Base-by-base conservation (phyloP, 2,329 filamentous ascomycete genomes). In the Cylindrodendrum hubeiense region DNA sequence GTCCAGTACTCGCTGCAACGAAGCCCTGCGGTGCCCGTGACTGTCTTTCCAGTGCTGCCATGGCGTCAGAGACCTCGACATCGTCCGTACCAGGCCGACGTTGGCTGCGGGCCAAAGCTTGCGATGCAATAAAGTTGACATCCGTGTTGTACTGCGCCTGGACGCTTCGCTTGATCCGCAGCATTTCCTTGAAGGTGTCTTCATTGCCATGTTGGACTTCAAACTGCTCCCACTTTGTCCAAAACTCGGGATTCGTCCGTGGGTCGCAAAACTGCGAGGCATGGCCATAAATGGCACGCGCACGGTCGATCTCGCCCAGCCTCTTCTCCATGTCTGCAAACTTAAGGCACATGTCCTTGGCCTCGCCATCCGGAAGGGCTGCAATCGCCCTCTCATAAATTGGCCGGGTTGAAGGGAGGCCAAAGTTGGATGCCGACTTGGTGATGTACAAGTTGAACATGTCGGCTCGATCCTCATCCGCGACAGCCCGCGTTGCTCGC, bases 361-460 rank as follows among this genome's bases (percentile, higher is more conserved):
- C 96, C 80, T 98, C 96, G 67, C 86, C 89, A 79, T 99, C 96
- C 0, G 97, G 95, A 37, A 99, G 85, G n/a, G 94, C 93, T 12
- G 93, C 91, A 71, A 99, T 97, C 39, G 96, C 95, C 61, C 95
- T 91, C 82, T 99, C 96, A 84, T 99, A 99, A 73, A 99, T 99
- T 1, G 94, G 91, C 55, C 96, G 86, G 3, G 96, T 98, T 0
- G 96, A 98, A 0, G 96, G 95, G 55, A 99, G 88, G 33, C 97
- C 96, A 76, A 99, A 99, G 81, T 99, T 99, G 21, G 94, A 97
- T 2, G 96, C 96, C 0, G 95, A 98, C 79, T 99, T 98, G 63
- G 95, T 98, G 77, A 99, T 98, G 84, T 99, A 99, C 78, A 98
- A 97, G 79, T 97, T 96, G 84, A 98, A 99, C 95, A 99, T 98